Conservation (phyloP, 2,329 filamentous ascomycete genomes). For the Trichoderma brevicompactum region DNA sequence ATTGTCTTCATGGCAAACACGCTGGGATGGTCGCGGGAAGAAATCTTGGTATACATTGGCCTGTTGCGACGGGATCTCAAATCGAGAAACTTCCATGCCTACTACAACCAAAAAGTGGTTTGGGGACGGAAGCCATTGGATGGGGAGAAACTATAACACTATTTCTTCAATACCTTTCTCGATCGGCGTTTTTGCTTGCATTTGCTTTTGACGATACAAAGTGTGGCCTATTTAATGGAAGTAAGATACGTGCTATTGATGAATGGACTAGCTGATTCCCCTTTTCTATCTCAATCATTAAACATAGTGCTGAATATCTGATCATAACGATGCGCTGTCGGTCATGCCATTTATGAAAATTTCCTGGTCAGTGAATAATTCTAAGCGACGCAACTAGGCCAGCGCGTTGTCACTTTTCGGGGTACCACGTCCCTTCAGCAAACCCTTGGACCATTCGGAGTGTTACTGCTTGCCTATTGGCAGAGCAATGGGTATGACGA, state of each 20-base stretch:
- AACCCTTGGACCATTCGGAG: neutral
- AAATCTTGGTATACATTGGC: constrained; percentile 26
- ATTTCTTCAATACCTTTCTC: neutral
- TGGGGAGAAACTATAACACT: neutral
- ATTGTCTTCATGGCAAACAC: constrained; percentile 30
- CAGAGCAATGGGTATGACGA: neutral
- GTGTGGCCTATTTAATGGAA: neutral
- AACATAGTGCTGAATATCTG: too few species aligned
- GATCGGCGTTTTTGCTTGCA: neutral
- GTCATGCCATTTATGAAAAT: too few species aligned
- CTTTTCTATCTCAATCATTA: neutral
- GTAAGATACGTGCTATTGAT: too few species aligned
- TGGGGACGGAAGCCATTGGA: constrained; percentile 26
- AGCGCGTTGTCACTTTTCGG: neutral
- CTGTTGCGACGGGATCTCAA: constrained; percentile 23
- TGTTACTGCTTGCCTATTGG: neutral
- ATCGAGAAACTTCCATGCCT: constrained; percentile 21
- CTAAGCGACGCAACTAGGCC: neutral
- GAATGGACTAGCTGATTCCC: neutral
- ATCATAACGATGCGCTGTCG: too few species aligned
- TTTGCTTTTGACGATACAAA: neutral
- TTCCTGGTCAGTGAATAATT: too few species aligned
- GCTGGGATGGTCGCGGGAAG: constrained; percentile 24
- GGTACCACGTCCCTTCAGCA: neutral
- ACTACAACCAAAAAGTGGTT: constrained; percentile 27